A percentile compares a stretch with the other conserved stretches of the same genome.
Evolutionary conservation across 2,329 filamentous ascomycete species (phyloP).

Genomic region (Onygenales sp.): DNA sequence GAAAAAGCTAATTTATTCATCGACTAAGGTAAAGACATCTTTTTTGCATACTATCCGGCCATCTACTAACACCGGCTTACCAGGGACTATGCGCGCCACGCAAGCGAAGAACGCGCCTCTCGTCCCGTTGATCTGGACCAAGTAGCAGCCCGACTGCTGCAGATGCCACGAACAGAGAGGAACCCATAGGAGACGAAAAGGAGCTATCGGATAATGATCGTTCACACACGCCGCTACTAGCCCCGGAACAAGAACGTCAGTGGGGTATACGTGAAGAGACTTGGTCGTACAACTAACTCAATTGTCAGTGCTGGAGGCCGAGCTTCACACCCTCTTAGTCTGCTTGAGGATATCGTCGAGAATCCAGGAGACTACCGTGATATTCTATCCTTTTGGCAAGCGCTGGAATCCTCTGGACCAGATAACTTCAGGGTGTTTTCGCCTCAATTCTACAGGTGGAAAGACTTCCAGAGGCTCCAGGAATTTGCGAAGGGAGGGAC

Average conservation of each 20-base stretch:
- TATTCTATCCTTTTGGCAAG: background rate
- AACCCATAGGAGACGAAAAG: background rate
- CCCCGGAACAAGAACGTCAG: background rate
- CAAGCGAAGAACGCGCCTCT: background rate
- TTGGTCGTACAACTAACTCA: background rate
- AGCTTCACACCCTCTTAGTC: background rate
- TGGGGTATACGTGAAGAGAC: background rate
- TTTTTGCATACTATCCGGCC: background rate
- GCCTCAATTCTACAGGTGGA: background rate
- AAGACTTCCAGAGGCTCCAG: background rate
- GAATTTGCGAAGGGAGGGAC: background rate
- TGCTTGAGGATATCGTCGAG: background rate
- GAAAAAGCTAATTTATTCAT: background rate
- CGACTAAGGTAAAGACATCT: background rate
- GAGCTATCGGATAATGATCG: background rate
- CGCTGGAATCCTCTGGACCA: background rate
- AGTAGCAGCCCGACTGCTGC: background rate
- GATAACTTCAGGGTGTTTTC: background rate
- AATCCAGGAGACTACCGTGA: constrained; percentile 1
- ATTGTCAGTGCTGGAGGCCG: constrained; percentile 3
- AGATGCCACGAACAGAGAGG: background rate
- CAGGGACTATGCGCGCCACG: background rate
- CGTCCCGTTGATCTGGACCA: background rate
- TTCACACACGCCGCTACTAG: no score
- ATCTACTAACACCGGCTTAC: background rate